Evolutionary conservation across 2,329 filamentous ascomycete species (phyloP).

Genomic region (Fusarium drepaniforme): DNA sequence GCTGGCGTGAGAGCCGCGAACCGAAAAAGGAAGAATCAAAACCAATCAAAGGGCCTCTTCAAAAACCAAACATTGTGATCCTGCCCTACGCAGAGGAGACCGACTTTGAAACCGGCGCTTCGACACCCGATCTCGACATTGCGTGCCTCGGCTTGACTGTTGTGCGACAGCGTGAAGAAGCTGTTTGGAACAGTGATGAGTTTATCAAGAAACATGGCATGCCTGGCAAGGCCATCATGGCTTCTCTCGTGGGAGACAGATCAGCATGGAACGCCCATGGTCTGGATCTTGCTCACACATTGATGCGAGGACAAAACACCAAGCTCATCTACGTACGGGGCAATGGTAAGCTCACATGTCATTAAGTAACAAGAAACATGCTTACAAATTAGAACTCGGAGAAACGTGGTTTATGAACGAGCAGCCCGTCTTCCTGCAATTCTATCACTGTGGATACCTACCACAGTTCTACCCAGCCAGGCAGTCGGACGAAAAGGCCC

Average conservation of each 20-base stretch:
- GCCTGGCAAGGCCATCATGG: constrained; percentile 20
- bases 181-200: constrained; percentile 16
- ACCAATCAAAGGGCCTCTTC: neutral
- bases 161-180: constrained; percentile 4
- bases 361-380: neutral
- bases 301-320: constrained; percentile 5
- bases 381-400: constrained; percentile 17
- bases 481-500: neutral
- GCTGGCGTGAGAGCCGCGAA: neutral
- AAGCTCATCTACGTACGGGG: constrained; percentile 25
- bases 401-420: constrained; percentile 34
- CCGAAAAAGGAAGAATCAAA: neutral
- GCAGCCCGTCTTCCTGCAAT: constrained; percentile 21
- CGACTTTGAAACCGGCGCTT: constrained; percentile 7
- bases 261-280: constrained; percentile 20
- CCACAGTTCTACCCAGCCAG: constrained; percentile 24
- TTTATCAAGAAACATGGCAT: neutral
- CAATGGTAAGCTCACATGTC: constrained; percentile 3
- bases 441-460: constrained; percentile 22
- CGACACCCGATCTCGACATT: constrained; percentile 1
- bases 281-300: constrained; percentile 15
- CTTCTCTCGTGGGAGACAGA: constrained; percentile 16
- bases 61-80: constrained; percentile 20
- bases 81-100: constrained; percentile 10
- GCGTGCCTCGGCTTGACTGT: neutral